Base-by-base conservation (phyloP, 179 eudicot species). In the Vitellaria paradoxa region DNA sequence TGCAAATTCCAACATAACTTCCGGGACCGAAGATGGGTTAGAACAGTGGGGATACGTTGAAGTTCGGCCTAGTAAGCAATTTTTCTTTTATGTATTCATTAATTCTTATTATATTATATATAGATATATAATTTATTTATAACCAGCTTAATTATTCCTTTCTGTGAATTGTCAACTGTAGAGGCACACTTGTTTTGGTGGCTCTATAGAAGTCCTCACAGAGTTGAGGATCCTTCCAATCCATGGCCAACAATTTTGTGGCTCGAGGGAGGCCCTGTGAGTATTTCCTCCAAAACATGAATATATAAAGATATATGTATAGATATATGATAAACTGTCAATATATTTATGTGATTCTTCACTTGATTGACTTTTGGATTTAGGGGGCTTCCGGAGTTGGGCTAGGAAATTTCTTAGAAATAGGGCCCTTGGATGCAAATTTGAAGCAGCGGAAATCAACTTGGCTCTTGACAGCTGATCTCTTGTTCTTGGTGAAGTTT, bases 351-450 rank as follows among this genome's bases (percentile, higher is more conserved):
- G 37, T 63, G 42, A 49, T n/a, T n/a, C n/a, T 17, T 30, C 13
- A 63, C 57, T 37, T 40, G n/a, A 7, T 5, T 63, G 15, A 30
- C 52, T 17, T 70, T 42, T 70, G 24, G 50, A 18, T 37, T 61
- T 47, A 90, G 89, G 93, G 96, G 15, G 83, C 76, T 20, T 91
- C 96, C 57, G 90, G 93, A 50, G 86, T 86, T 11, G 96, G 89
- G n/a, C 57, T 89, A 49, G 93, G 96, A 21, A 89, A 88, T 87
- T 91, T 91, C 72, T 57, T 77, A 70, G 93, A 91, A 78, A 82
- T 91, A 14, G 96, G 96, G 15, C 96, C 96, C 50, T 60, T 89
- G 65, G 96, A 91, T 65, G 69, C 81, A 37, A 73, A 79, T 74
- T 78, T 91, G 61, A 84, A 88, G 47, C 89, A 90, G 0, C 62